Evolutionary conservation across 169 alveolate genomes (phyloP), one percentile per base, ranked within the genome.

Genomic region (Cryptosporidium meleagridis): DNA sequence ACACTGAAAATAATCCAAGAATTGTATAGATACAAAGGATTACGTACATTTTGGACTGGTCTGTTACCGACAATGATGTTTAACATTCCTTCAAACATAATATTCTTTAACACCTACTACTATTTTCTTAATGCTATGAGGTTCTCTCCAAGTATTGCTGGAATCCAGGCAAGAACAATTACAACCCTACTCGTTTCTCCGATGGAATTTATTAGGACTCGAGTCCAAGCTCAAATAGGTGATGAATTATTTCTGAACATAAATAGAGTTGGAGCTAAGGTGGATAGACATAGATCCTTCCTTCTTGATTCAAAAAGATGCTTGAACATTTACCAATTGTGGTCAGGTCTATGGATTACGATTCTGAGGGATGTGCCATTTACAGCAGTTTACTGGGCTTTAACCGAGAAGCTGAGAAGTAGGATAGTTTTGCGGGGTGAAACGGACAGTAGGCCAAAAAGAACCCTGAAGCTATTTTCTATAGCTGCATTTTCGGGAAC

Each of bases 291-390:
- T 21, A 31, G 18, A 10, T 12, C 35, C 18, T 31, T 41, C 41
- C n/a, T n/a, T 4, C 26, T 23, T 8, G 41, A 41, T 41, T 33
- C 52, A 37, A 29, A 21, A 14, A 51, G 21, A 31, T 21, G 5
- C 39, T 6, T 21, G 8, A 55, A 31, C 4, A 26, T 73, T 0
- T 31, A 26, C 53, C 70, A 73, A 23, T 31, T 70, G 12, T 73
- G 70, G 85, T 55, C 23, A 31, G 69, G 85, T 16, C 35, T 86
- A 31, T 87, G 93, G 37, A 89, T 91, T 23, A 87, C 93, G 14
- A 91, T 92, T 86, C 69, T 86, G 31, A 70, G 93, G 53, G 94
- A 86, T 45, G 85, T 75, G 7, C 93, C 93, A 26, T 92, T 92
- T 53, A 85, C 93, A 44, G 93, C 94, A 37, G 61, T 69, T 9